Conservation (phyloP, 768 basidiomycete genomes). For the Mycena olivaceomarginata region DNA sequence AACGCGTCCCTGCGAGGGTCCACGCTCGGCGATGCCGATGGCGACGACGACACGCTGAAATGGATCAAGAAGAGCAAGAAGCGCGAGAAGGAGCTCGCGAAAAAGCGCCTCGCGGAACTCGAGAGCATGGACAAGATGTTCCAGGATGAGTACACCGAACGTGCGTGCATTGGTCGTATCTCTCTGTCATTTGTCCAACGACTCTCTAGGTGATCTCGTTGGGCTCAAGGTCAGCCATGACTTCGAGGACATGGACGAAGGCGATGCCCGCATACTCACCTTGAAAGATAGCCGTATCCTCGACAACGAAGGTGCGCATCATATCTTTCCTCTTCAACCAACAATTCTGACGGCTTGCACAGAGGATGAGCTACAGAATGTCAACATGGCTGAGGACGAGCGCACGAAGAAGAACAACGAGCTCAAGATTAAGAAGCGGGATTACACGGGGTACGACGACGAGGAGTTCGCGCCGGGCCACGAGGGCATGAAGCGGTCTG, state of each 20-base stretch:
- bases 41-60: slow-evolving; percentile 86
- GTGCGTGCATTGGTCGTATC: slow-evolving; percentile 64
- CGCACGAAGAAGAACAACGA: slow-evolving; percentile 86
- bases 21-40: slow-evolving; percentile 93
- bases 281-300: slow-evolving; percentile 97
- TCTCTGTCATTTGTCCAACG: slow-evolving; percentile 7
- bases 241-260: slow-evolving; percentile 93
- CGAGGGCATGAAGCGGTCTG: slow-evolving; percentile 87
- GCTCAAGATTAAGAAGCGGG: slow-evolving; percentile 90
- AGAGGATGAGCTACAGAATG: slow-evolving; percentile 99
- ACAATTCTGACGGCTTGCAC: slow-evolving; percentile 22
- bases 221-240: slow-evolving; percentile 98
- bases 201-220: slow-evolving; percentile 84
- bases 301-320: slow-evolving; percentile 90
- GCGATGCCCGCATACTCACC: slow-evolving; percentile 96
- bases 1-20: slow-evolving; percentile 93
- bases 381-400: slow-evolving; percentile 95
- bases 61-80: slow-evolving; percentile 97
- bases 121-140: slow-evolving; percentile 89
- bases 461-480: slow-evolving; percentile 90
- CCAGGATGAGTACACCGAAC: slow-evolving; percentile 90
- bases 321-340: background rate
- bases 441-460: slow-evolving; percentile 97
- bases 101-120: slow-evolving; percentile 87
- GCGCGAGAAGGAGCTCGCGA: slow-evolving; percentile 91